Conservation (phyloP, 176 grass and related monocot genomes). For the Triticum urartu region DNA sequence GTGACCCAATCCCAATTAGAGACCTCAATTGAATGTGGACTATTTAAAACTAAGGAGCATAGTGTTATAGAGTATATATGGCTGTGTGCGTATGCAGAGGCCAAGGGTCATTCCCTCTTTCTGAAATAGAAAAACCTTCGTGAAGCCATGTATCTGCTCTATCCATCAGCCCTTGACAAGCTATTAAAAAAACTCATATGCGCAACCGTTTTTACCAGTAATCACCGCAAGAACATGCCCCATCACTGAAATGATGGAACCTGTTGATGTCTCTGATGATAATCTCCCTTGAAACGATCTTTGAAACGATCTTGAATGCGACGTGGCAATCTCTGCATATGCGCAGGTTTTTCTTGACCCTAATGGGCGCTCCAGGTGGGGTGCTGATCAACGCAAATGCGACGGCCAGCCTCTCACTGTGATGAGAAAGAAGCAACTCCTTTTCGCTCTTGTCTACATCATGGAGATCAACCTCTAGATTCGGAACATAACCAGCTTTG, state of each 20-base stretch:
- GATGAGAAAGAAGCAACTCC: constrained; percentile 81
- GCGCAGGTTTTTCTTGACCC: constrained; percentile 80
- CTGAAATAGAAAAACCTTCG: not conserved
- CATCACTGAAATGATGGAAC: constrained; percentile 75
- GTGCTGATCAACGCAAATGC: constrained; percentile 68
- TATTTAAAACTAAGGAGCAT: too few relatives aligned
- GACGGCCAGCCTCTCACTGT: constrained; percentile 67
- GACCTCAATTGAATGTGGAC: too few relatives aligned
- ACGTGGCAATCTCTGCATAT: constrained; percentile 78
- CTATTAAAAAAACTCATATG: not conserved
- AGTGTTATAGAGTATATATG: not conserved
- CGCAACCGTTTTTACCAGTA: constrained; percentile 47
- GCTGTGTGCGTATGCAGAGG: not conserved
- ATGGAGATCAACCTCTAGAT: constrained; percentile 69
- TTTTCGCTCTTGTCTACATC: constrained; percentile 66
- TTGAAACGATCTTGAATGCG: constrained; percentile 62
- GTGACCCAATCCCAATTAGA: too few relatives aligned
- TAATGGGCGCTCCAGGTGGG: constrained; percentile 52
- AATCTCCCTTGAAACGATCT: constrained; percentile 78
- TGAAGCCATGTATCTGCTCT: constrained; percentile 5
- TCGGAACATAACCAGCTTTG: constrained; percentile 69
- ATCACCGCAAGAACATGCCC: constrained; percentile 67
- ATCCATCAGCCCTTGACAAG: constrained; percentile 15
- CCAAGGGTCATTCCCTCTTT: not conserved
- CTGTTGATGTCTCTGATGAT: constrained; percentile 67